Percentiles rank a stretch among this genome's conserved stretches.
Conservation (phyloP, 176 grass and related monocot species). For the Carex cristatella region DNA sequence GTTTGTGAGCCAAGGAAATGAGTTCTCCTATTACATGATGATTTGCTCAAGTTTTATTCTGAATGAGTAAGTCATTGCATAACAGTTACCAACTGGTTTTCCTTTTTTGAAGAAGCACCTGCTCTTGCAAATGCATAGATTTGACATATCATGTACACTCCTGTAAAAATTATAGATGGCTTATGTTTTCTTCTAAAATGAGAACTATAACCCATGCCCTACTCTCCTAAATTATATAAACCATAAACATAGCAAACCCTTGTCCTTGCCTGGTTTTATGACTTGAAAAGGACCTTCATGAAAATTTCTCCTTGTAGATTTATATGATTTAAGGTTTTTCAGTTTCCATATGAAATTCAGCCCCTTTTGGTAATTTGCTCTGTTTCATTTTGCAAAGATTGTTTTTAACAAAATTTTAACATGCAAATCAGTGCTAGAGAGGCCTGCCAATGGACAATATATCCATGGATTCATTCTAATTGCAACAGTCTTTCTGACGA, state of each 20-base stretch:
- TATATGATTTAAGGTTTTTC: constrained; percentile 1
- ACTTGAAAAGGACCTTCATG: constrained; percentile 3
- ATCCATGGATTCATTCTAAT: constrained; percentile 98
- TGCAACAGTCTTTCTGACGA: constrained; percentile 91
- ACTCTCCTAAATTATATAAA: neutral
- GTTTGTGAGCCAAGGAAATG: constrained; percentile 95
- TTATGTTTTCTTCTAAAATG: neutral
- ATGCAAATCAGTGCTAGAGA: constrained; percentile 53
- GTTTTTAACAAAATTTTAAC: neutral
- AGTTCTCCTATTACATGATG: constrained; percentile 99
- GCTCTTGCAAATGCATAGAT: neutral
- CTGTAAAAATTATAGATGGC: neutral
- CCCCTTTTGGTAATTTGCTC: neutral
- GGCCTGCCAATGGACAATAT: constrained; percentile 84
- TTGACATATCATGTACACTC: neutral
- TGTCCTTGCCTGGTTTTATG: neutral
- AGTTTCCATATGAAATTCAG: neutral
- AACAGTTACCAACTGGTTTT: neutral
- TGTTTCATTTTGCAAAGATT: neutral
- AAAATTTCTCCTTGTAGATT: constrained; percentile 12
- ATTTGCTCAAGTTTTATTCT: constrained; percentile 98
- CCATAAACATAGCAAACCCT: neutral
- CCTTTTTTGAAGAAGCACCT: neutral
- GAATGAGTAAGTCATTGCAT: constrained; percentile 59
- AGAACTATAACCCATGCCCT: neutral